Evolutionary conservation across 1,139 yeast genomes (phyloP), one percentile per base, ranked within the genome.

Genomic region (Hansenula sp.): DNA sequence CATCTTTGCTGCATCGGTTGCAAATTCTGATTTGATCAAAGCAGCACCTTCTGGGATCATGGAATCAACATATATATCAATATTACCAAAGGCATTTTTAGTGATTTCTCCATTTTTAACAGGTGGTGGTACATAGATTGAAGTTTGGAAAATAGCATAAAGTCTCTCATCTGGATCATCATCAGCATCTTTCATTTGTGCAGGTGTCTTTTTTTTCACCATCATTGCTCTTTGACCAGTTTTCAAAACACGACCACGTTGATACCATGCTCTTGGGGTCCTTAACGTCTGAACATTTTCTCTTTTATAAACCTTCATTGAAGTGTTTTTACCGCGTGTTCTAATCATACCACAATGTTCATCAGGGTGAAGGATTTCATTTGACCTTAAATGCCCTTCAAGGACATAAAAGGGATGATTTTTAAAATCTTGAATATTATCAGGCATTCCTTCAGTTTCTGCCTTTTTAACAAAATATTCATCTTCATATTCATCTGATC

Each of bases 391-490:
- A 55, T 89, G 96, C 2, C 80, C 72, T 58, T 88, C 96, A 11
- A 93, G 61, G 0, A 84, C 93, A 61, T 84, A 93, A n/a, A 83
- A 62, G 0, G 99, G 99, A 61, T 93, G 99, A 42, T 83, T 82
- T 47, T 81, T 84, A 60, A 93, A 87, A 52, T 91, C 98, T 40
- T 81, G 82, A 18, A 89, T 68, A 54, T 79, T 86, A 43, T 83
- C 80, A 0, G 99, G 99, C 74, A 93, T 81, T 0, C 96, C 96
- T 58, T 94, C 99, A 19, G 76, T 71, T 28, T 78, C 67, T 43
- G 87, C 84, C 39, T 89, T 70, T 42, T 79, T 76, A 31, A 75
- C 67, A 48, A 94, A 83, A 54, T 87, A 94, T 39, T 77, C 77
- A 43, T 77, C 71, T 60, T 93, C 99, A 43, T 76, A 71, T 31